Percentiles rank a stretch among this genome's conserved stretches.
phyloP scores from a whole-genome alignment of 1,284 basidiomycete genomes.

The Irpex sp. region DNA sequence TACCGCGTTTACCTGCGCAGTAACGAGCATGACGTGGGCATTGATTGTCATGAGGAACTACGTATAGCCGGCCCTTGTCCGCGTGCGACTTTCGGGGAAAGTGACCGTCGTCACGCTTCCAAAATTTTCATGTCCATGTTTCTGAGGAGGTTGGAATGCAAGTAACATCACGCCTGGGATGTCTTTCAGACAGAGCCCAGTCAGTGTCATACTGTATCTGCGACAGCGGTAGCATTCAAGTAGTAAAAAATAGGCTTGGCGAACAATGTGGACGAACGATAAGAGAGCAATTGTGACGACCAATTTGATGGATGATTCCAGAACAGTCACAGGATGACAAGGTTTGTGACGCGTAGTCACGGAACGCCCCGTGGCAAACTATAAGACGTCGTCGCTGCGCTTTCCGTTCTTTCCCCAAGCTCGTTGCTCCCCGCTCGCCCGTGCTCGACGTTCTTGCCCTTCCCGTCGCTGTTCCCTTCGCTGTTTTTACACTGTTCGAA shows the following conservation, averaged over 20 bases:
- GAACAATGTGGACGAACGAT: neutral
- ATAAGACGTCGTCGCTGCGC: constrained; percentile 9
- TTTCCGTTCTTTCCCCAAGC: constrained; percentile 8
- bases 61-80: neutral
- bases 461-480: constrained; percentile 1
- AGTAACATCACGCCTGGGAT: too few relatives aligned
- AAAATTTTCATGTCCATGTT: neutral
- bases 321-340: neutral
- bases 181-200: too few relatives aligned
- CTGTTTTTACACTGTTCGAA: neutral
- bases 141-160: too few relatives aligned
- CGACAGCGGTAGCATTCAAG: too few relatives aligned
- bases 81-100: neutral
- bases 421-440: constrained; percentile 12
- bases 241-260: neutral
- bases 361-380: constrained; percentile 4
- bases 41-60: neutral
- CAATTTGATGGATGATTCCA: constrained; percentile 6
- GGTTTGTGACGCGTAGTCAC: constrained; percentile 7
- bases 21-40: neutral
- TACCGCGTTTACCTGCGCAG: neutral
- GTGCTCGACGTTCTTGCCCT: constrained; percentile 8
- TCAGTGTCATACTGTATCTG: too few relatives aligned
- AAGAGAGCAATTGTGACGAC: neutral
- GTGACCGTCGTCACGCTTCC: neutral